Conservation (phyloP, 2,329 filamentous ascomycete genomes). For the Teratosphaeria pseudoeucalypti region DNA sequence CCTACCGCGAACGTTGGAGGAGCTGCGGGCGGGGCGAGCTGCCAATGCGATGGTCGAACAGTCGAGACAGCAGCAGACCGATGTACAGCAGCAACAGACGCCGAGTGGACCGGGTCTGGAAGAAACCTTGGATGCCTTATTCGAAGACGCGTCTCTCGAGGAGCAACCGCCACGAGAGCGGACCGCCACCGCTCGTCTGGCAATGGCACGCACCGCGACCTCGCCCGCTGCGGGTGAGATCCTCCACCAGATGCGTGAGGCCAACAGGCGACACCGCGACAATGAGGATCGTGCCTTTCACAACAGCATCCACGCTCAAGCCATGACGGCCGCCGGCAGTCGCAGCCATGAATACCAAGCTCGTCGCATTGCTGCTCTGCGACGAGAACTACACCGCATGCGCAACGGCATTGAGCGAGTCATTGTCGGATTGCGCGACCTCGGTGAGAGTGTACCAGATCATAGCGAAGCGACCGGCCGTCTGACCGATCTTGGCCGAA, state of each 20-base stretch:
- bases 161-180: constrained; percentile 4
- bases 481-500: constrained; percentile 20
- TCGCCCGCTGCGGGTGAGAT: not conserved
- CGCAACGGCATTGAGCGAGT: constrained; percentile 29
- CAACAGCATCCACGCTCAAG: constrained; percentile 17
- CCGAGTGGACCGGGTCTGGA: constrained; percentile 20
- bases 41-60: constrained; percentile 18
- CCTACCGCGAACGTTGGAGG: constrained; percentile 37
- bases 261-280: not conserved
- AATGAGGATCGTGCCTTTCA: not conserved
- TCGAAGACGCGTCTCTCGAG: constrained; percentile 21
- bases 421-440: constrained; percentile 25
- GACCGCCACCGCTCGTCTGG: not conserved
- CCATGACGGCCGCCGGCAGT: constrained; percentile 17
- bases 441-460: constrained; percentile 26
- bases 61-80: constrained; percentile 7
- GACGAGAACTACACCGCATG: constrained; percentile 28
- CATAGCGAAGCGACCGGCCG: constrained; percentile 19
- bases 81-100: constrained; percentile 2
- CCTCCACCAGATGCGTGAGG: not conserved
- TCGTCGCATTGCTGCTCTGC: constrained; percentile 26
- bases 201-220: not conserved
- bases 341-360: constrained; percentile 25
- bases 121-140: constrained; percentile 25
- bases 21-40: constrained; percentile 29